These are phyloP conservation scores for Cardiospermum halicacabum DNA, from an alignment of 345 rosid species.

Conservation along the genomic window DNA sequence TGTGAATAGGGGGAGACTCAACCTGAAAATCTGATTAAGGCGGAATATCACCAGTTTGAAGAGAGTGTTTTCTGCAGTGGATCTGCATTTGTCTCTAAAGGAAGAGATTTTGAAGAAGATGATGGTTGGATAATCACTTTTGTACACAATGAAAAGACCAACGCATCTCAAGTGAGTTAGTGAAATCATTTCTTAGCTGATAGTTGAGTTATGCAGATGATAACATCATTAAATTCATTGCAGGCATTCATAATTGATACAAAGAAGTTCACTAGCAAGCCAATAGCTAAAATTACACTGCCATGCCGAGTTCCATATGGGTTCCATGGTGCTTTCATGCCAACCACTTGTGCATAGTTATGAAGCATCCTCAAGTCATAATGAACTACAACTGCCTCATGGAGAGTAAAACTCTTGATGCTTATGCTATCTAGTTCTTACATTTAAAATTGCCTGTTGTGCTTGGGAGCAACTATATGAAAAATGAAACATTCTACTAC, in stretches of 20 bases:
- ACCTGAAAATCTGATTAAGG: slow-evolving; percentile 17
- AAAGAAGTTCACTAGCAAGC: slow-evolving; percentile 20
- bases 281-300: slow-evolving; percentile 31
- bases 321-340: slow-evolving; percentile 37
- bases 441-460: too few species aligned
- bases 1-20: too few species aligned
- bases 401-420: too few species aligned
- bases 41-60: slow-evolving; percentile 39
- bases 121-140: slow-evolving; percentile 52
- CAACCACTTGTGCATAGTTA: background rate
- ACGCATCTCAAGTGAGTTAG: slow-evolving; percentile 35
- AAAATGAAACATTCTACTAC: too few species aligned
- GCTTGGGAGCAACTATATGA: too few species aligned
- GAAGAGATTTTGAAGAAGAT: slow-evolving; percentile 33
- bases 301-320: slow-evolving; percentile 39
- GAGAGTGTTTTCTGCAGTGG: slow-evolving; percentile 39
- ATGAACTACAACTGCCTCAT: too few species aligned
- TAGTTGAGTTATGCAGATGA: background rate
- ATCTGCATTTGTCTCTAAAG: slow-evolving; percentile 38
- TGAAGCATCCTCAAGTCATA: too few species aligned
- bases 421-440: too few species aligned
- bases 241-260: slow-evolving; percentile 36
- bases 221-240: background rate
- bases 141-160: slow-evolving; percentile 40
- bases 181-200: too few species aligned